These are phyloP conservation scores for Neonectria faginata DNA, from an alignment of 2,329 filamentous ascomycete genomes.

Conservation along the genomic window DNA sequence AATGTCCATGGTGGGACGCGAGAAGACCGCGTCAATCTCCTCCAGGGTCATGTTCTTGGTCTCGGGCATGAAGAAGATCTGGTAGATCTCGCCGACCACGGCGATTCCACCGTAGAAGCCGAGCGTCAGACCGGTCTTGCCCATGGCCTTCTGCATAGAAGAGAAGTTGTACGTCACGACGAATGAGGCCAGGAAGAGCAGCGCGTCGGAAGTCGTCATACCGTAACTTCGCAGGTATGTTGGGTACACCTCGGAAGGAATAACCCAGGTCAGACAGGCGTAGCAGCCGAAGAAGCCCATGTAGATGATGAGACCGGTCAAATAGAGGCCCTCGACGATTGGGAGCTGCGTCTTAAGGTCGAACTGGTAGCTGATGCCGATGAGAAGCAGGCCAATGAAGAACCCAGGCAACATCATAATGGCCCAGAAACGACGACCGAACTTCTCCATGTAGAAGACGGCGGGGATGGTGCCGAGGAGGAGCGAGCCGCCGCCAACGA, in stretches of 20 bases:
- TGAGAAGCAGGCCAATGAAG: slow-evolving; percentile 75
- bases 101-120: slow-evolving; percentile 83
- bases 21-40: slow-evolving; percentile 77
- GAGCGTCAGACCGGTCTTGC: slow-evolving; percentile 71
- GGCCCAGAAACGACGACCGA: slow-evolving; percentile 80
- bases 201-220: slow-evolving; percentile 77
- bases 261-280: slow-evolving; percentile 73
- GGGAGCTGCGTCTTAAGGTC: slow-evolving; percentile 57
- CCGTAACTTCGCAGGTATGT: slow-evolving; percentile 79
- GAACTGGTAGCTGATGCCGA: slow-evolving; percentile 73
- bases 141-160: slow-evolving; percentile 76
- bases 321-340: slow-evolving; percentile 69
- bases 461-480: slow-evolving; percentile 76
- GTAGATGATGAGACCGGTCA: slow-evolving; percentile 75
- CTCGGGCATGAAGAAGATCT: slow-evolving; percentile 81
- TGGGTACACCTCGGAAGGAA: slow-evolving; percentile 77
- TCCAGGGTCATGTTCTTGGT: slow-evolving; percentile 77
- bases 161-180: slow-evolving; percentile 82
- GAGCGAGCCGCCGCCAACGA: slow-evolving; percentile 76
- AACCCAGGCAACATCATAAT: slow-evolving; percentile 78
- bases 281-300: slow-evolving; percentile 77
- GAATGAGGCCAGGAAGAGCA: slow-evolving; percentile 78
- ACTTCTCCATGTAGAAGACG: slow-evolving; percentile 77
- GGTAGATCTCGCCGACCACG: slow-evolving; percentile 76
- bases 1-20: slow-evolving; percentile 70